phyloP scores from a whole-genome alignment of 192 early-diverging fungal species.

The Umbelopsis isabellina region DNA sequence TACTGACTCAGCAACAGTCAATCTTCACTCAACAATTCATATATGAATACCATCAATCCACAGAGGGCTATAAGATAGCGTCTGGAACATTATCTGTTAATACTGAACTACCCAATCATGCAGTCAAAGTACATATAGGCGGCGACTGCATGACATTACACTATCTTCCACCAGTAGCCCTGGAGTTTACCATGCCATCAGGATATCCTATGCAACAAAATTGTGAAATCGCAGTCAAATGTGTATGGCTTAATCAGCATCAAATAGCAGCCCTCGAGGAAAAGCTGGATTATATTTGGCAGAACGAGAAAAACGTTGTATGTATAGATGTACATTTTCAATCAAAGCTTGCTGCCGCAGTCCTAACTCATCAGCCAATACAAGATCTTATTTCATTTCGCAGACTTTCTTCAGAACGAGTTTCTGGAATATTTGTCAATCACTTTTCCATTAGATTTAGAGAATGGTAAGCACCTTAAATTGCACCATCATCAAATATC shows the following conservation, averaged over 20 bases:
- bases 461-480: neutral
- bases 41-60: neutral
- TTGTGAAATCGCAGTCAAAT: constrained; percentile 23
- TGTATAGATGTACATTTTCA: neutral
- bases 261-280: constrained; percentile 14
- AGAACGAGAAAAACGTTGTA: constrained; percentile 30
- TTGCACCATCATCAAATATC: neutral
- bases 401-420: constrained; percentile 4
- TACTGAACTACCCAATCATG: neutral
- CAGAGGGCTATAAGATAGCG: neutral
- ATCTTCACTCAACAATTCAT: neutral
- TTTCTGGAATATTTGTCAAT: neutral
- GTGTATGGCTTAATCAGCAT: constrained; percentile 28
- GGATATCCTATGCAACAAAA: constrained; percentile 24
- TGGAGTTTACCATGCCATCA: constrained; percentile 32
- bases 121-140: neutral
- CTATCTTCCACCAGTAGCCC: constrained; percentile 30
- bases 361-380: neutral
- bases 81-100: neutral
- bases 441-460: neutral
- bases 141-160: constrained; percentile 11
- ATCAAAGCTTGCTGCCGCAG: neutral
- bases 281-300: constrained; percentile 28
- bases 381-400: constrained; percentile 8
- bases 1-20: neutral